Percentiles rank a stretch among this genome's conserved stretches.
phyloP scores from a whole-genome alignment of 176 grass and related monocot genomes.

The Areca catechu region DNA sequence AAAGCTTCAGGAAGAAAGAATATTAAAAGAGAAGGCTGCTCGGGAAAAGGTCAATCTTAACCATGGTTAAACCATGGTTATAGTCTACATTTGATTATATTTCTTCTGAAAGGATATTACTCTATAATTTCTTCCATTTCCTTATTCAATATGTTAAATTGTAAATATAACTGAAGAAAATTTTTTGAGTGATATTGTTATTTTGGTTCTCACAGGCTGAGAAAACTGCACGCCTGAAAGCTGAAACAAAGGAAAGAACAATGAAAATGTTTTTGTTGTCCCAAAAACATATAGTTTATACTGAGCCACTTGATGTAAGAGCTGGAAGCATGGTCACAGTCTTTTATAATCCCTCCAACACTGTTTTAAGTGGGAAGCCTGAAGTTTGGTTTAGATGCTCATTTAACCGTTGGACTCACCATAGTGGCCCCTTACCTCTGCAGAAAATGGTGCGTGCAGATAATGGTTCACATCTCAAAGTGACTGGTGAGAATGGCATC shows the following conservation, averaged over 20 bases:
- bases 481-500: slow-evolving; percentile 40
- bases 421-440: slow-evolving; percentile 56
- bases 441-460: slow-evolving; percentile 66
- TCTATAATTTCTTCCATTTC: no score
- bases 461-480: slow-evolving; percentile 60
- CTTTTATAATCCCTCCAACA: slow-evolving; percentile 87
- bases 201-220: slow-evolving; percentile 49
- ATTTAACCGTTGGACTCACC: slow-evolving; percentile 89
- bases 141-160: no score
- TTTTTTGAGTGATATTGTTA: background rate
- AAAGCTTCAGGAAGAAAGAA: slow-evolving; percentile 67
- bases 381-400: slow-evolving; percentile 88
- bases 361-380: slow-evolving; percentile 69
- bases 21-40: slow-evolving; percentile 47
- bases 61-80: background rate
- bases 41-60: slow-evolving; percentile 45
- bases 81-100: no score
- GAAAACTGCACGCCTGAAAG: slow-evolving; percentile 55
- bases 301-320: slow-evolving; percentile 75
- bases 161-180: no score
- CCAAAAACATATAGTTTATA: slow-evolving; percentile 92
- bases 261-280: slow-evolving; percentile 78
- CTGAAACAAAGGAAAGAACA: slow-evolving; percentile 70
- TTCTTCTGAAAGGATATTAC: no score
- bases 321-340: slow-evolving; percentile 63